A percentile compares a stretch with the other conserved stretches of the same genome.
Conservation (phyloP, 352 stramenopile genomes). For the Pythium folliculosum region DNA sequence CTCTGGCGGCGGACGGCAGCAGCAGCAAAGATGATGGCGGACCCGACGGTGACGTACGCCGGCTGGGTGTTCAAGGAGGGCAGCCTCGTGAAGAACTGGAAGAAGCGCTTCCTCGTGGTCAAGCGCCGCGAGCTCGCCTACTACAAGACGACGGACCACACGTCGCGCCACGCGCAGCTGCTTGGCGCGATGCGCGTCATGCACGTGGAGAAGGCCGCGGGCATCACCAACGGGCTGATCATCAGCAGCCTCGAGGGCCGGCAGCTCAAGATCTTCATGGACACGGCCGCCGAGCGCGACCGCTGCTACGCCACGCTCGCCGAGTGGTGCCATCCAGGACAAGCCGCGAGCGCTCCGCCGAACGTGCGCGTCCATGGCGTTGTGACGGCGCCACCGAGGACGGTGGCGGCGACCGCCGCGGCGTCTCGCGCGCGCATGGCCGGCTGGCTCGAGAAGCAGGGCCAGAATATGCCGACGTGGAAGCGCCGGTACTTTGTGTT, state of each 20-base stretch:
- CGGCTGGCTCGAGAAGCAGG: constrained; percentile 77
- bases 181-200: constrained; percentile 69
- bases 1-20: background rate
- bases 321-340: constrained; percentile 25
- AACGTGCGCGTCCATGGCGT: background rate
- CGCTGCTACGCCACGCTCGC: constrained; percentile 72
- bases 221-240: constrained; percentile 77
- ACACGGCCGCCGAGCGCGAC: constrained; percentile 68
- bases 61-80: constrained; percentile 82
- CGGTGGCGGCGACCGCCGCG: background rate
- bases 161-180: constrained; percentile 54
- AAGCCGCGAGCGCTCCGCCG: no score
- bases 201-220: constrained; percentile 56
- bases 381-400: background rate
- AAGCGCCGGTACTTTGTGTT: constrained; percentile 80
- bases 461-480: constrained; percentile 65
- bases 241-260: constrained; percentile 65
- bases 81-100: constrained; percentile 80
- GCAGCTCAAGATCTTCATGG: constrained; percentile 81
- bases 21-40: constrained; percentile 1
- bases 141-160: constrained; percentile 62
- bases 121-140: constrained; percentile 75
- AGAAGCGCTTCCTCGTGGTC: constrained; percentile 83
- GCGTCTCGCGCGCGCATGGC: constrained; percentile 5
- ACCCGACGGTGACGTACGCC: constrained; percentile 59